Base-by-base conservation (phyloP, 1,139 yeast species). In the Candida albicans region DNA sequence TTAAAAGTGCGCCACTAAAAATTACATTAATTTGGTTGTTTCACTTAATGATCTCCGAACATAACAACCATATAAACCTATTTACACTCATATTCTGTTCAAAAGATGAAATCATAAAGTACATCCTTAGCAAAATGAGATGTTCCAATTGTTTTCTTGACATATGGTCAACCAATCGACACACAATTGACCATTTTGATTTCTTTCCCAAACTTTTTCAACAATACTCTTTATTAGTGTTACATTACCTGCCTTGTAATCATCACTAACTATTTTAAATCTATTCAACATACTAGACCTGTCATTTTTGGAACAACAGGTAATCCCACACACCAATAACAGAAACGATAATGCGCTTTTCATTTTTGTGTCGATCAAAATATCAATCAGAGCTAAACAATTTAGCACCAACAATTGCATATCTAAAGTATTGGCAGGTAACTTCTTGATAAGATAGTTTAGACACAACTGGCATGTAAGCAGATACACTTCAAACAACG, bases 271-370 rank as follows among this genome's bases (percentile, higher is more conserved):
- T 27, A 53, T 50, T 13, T 54, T 53, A 35, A 69, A 64, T 26
- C 52, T 50, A 3, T 52, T 53, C 44, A 53, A 49, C 56, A 68
- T 54, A 27, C 43, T 48, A 7, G 41, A 47, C 36, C 72, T 57
- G 53, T 62, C 70, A 8, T 47, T 45, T 13, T 51, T 45, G 15
- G 54, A 55, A 42, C 60, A 55, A 49, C 70, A 64, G 9, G 64
- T 57, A 29, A 67, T 59, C 1, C 75, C 75, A 42, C 70, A 61
- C 2, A 67, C 57, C 25, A 69, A 49, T 13, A 68, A 49, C 42
- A 68, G 63, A 55, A 68, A 62, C 8, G 68, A 58, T 39, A 70
- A 57, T 7, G 68, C 56, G 4, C 65, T 54, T 14, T 55, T 51
- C 35, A 64, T 45, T 11, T 53, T 47, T 1, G 68, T 54, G 4